Evolutionary conservation across 495 filamentous ascomycete species (phyloP), one percentile per base, ranked within the genome.

Genomic region (Tuber microsphaerosporum): DNA sequence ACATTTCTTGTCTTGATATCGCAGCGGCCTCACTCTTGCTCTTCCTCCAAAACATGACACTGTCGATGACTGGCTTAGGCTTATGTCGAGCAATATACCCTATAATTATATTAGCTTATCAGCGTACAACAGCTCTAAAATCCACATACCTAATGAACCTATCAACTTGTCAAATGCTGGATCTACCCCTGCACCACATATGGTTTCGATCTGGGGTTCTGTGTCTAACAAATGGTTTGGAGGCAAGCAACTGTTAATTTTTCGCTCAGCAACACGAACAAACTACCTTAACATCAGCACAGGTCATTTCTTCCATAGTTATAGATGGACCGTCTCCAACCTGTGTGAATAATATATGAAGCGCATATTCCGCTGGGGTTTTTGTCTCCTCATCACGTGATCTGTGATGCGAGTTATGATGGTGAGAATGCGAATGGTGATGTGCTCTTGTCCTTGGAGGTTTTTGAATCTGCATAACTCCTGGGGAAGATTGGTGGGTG

Each of bases 31-130:
- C 95, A 79, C 94, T 94, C 84, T 97, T 97, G 61, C 88, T 90
- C 83, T 97, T 97, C 61, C 96, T 89, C 95, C 95, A 99, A 34
- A 93, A 89, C 93, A 99, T 98, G 77, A 98, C 91, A 16, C 93
- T 93, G 84, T 98, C 94, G 79, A 99, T 97, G 73, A 99, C 84
- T n/a, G 93, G 92, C 80, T 94, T 97, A 7, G 95, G 96, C 79
- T 97, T 97, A 80, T 92, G 91, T 45, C 93, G 91, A 73, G 93
- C 93, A 81, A 99, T 97, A 80, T 82, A 82, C 45, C 81, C 81
- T 81, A 71, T 69, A 31, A 43, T 26, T 70, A 83, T 94, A 93
- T 81, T 74, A 81, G 79, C 45, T 42, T 71, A 76, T 45, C 26
- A 34, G 14, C 14, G 65, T 41, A 46, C 73, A 71, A 72, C 19